A percentile compares a stretch with the other conserved stretches of the same genome.
These are phyloP conservation scores for Wickerhamomyces rabaulensis DNA, from an alignment of 805 yeast species.

Conservation along the genomic window DNA sequence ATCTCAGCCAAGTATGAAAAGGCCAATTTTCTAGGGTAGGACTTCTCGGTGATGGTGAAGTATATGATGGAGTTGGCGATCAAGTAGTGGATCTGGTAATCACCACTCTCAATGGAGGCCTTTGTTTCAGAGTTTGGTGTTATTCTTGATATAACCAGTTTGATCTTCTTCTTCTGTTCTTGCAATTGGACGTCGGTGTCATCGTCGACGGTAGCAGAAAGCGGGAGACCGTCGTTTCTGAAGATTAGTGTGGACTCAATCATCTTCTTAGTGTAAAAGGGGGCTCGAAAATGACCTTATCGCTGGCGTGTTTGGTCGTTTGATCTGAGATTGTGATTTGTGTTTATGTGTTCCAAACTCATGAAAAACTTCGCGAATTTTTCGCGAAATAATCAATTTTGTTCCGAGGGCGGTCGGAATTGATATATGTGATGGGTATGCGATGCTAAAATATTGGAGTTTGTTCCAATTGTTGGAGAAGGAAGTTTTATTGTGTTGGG, in stretches of 20 bases:
- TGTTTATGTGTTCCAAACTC: too few species aligned
- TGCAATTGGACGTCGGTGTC: slow-evolving; percentile 55
- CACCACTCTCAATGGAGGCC: slow-evolving; percentile 78
- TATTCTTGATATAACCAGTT: slow-evolving; percentile 67
- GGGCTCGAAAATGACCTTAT: neutral
- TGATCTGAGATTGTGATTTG: too few species aligned
- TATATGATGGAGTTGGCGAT: slow-evolving; percentile 63
- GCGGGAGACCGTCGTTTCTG: slow-evolving; percentile 75
- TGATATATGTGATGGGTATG: too few species aligned
- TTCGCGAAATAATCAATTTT: too few species aligned
- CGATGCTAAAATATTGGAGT: neutral
- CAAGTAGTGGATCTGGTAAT: slow-evolving; percentile 69
- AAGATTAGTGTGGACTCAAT: slow-evolving; percentile 63
- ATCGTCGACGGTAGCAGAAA: slow-evolving; percentile 87
- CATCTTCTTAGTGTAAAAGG: slow-evolving; percentile 29
- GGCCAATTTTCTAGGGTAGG: slow-evolving; percentile 85
- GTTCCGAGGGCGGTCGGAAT: too few species aligned
- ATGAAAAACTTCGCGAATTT: neutral
- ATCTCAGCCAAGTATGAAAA: slow-evolving; percentile 83
- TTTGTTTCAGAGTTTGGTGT: slow-evolving; percentile 76
- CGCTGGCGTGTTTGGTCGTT: too few species aligned
- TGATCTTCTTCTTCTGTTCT: slow-evolving; percentile 82
- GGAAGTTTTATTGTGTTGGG: too few species aligned
- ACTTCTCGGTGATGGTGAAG: slow-evolving; percentile 67
- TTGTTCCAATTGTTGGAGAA: too few species aligned